Conservation (phyloP, 129 eudicot genomes). For the Lactuca saligna region DNA sequence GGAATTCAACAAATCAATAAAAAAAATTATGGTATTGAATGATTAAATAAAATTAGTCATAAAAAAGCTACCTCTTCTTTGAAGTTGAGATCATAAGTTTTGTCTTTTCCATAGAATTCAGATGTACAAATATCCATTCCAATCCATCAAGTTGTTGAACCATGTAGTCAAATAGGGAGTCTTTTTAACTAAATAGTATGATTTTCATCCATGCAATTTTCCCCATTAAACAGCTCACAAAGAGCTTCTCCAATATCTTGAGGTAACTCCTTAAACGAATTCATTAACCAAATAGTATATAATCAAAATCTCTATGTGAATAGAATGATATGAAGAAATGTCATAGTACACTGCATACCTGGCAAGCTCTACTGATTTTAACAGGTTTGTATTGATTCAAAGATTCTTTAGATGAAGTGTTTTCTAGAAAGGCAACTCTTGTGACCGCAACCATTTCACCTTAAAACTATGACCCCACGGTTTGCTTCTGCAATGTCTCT, state of each 20-base stretch:
- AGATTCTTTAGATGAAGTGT: slow-evolving; percentile 89
- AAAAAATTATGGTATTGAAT: neutral
- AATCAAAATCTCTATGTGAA: slow-evolving; percentile 15
- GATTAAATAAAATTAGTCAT: neutral
- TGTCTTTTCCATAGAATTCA: slow-evolving; percentile 83
- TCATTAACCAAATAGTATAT: slow-evolving; percentile 13
- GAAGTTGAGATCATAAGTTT: slow-evolving; percentile 90
- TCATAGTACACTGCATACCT: slow-evolving; percentile 49
- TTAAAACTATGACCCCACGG: slow-evolving; percentile 96
- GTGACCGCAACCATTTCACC: slow-evolving; percentile 77
- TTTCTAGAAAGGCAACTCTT: slow-evolving; percentile 82
- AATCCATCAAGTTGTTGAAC: too few relatives aligned
- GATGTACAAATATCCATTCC: slow-evolving; percentile 99
- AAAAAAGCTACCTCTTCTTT: slow-evolving; percentile 76
- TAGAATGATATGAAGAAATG: neutral
- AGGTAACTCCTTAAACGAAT: slow-evolving; percentile 79
- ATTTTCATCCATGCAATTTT: slow-evolving; percentile 41
- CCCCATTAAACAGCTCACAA: slow-evolving; percentile 80
- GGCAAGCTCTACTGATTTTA: slow-evolving; percentile 97
- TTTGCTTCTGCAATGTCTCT: slow-evolving; percentile 67
- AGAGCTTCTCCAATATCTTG: slow-evolving; percentile 92
- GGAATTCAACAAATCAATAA: neutral
- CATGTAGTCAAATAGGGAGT: too few relatives aligned
- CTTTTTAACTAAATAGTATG: too few relatives aligned
- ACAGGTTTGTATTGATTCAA: slow-evolving; percentile 86